Evolutionary conservation across 768 basidiomycete species (phyloP), one percentile per base, ranked within the genome.

Genomic region (Lactarius indigo): DNA sequence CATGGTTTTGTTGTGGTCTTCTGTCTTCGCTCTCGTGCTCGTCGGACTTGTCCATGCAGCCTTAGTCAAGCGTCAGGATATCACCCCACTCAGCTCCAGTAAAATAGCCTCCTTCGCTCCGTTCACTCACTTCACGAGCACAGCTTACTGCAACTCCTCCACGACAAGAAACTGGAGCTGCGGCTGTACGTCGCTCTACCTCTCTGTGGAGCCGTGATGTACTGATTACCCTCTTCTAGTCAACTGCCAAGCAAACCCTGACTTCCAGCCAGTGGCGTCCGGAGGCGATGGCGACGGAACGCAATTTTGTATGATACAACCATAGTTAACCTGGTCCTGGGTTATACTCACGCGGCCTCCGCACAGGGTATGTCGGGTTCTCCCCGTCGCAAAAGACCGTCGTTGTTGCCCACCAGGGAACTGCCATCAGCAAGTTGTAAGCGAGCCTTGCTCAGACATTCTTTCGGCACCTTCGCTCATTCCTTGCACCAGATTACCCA

Each of bases 351-450:
- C 31, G 20, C 23, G 28, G 10, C 13, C 17, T 23, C 17, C 52
- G n/a, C 35, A n/a, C 57, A 84, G 84, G 83, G 83, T 84, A 75
- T 63, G 84, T 85, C 31, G 85, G 84, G n/a, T 85, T 77, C 66
- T 81, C 81, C 63, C 79, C 83, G 0, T 73, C 67, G 1, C 71
- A 81, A 37, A 60, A 72, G 17, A 75, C 70, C 0, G 75, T 78
- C 55, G 73, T 79, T 37, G 79, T 79, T 2, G 71, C 75, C 10
- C 78, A 80, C 69, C 77, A 79, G 63, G 79, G 79, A 15, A 80
- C 79, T 6, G 69, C 79, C 52, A 69, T 75, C 17, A 54, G 18
- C 10, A 30, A 76, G 58, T 41, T 79, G 78, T 78, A 37, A 61
- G 74, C 61, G 1, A 8, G 13, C 8, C 26, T 47, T 33, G 2